A percentile compares a stretch with the other conserved stretches of the same genome.
Conservation (phyloP, 257 asterid genomes). For the Solanum boliviense region DNA sequence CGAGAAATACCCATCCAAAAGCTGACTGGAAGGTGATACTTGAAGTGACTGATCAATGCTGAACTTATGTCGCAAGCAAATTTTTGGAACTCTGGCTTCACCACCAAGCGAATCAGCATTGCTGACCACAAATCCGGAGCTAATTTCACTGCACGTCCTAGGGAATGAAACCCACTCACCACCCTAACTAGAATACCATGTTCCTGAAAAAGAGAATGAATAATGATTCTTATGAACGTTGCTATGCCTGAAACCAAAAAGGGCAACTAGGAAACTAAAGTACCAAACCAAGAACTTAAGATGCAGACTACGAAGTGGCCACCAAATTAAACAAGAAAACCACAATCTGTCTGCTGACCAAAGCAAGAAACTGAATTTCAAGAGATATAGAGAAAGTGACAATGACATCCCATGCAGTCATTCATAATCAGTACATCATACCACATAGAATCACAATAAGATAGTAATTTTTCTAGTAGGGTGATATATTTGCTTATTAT, state of each 20-base stretch:
- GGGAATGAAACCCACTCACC: conserved; percentile 43
- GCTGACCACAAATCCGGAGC: conserved; percentile 79
- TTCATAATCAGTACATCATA: neutral
- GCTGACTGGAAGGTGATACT: conserved; percentile 32
- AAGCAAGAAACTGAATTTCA: neutral
- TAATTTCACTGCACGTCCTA: conserved; percentile 48
- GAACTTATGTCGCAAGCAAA: conserved; percentile 44
- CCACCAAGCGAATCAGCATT: conserved; percentile 53
- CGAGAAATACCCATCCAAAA: conserved; percentile 57
- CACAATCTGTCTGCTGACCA: neutral
- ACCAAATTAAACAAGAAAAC: neutral
- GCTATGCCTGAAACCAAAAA: neutral
- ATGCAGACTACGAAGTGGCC: neutral
- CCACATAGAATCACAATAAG: neutral
- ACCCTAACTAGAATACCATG: conserved; percentile 45
- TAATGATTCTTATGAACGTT: neutral
- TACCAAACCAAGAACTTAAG: neutral
- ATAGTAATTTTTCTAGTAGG: neutral
- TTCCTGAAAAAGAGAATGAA: conserved; percentile 23
- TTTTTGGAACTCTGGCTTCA: conserved; percentile 61
- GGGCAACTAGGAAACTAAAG: neutral
- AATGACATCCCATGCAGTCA: neutral
- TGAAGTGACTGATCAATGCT: conserved; percentile 38
- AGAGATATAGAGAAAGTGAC: neutral
- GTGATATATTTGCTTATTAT: neutral